Evolutionary conservation across 1,284 basidiomycete species (phyloP), one percentile per base, ranked within the genome.

Genomic region (Trichosporon asahii): DNA sequence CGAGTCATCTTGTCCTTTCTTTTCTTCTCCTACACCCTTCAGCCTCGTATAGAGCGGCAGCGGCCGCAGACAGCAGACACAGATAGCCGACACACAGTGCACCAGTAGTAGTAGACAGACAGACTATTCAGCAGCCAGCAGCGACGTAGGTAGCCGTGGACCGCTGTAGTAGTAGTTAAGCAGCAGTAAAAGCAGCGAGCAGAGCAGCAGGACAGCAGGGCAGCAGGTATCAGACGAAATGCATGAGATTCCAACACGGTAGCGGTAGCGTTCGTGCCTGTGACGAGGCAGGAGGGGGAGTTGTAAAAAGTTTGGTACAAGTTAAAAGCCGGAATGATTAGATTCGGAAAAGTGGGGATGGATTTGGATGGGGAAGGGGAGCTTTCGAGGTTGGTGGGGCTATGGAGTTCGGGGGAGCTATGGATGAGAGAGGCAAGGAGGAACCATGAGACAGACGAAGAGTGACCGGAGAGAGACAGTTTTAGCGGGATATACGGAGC

Each of bases 381-480:
- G 15, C 66, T 55, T 21, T 68, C 63, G 76, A 53, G 12, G 76
- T 73, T 7, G 78, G 14, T 40, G 33, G 66, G 44, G 65, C 60
- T 69, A n/a, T 11, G 31, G 29, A 60, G 18, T 65, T 33, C 31
- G 31, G 31, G 31, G 31, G 31, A 9, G 27, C 31, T 57, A 75
- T 57, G 12, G 76, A 73, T 6, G 78, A 78, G 15, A 74, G 55
- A 31, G 25, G 37, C 76, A 67, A 65, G 72, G n/a, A n/a, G 74
- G 3, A 23, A 35, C 74, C 79, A 74, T 60, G 29, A 31, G 27
- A 61, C 27, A 31, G 29, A n/a, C 57, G 57, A 61, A 31, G 29
- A 61, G 29, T 61, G 27, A 31, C 57, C 57, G 29, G 27, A 61
- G 57, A 29, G 29, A n/a, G 40, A 44, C 40, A 44, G 40, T 6